phyloP scores from a whole-genome alignment of 345 rosid species.

The Capsella bursapastoris region DNA sequence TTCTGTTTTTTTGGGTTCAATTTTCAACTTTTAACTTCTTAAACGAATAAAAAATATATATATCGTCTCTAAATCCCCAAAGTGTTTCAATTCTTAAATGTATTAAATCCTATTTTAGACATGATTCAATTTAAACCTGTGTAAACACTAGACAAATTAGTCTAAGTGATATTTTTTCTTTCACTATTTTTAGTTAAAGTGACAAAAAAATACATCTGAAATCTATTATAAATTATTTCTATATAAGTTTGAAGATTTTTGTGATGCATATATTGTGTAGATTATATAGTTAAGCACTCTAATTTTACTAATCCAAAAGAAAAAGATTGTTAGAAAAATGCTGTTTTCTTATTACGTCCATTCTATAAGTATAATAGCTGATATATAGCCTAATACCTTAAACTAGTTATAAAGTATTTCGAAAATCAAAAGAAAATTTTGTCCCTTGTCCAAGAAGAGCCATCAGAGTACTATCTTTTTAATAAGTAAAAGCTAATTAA shows the following conservation, averaged over 20 bases:
- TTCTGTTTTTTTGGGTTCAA: not conserved
- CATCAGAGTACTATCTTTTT: not conserved
- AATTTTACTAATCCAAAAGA: not conserved
- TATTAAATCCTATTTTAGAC: not conserved
- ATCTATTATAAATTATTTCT: not conserved
- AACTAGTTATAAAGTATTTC: constrained; percentile 8
- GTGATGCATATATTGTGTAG: not conserved
- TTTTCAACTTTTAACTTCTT: not conserved
- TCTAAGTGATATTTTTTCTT: not conserved
- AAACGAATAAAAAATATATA: too few species aligned
- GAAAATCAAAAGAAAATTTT: constrained; percentile 7
- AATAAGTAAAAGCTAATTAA: constrained; percentile 11
- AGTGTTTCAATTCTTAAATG: not conserved
- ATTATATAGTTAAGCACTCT: not conserved
- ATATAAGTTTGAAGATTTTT: not conserved
- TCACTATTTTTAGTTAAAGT: not conserved
- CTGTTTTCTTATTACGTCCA: not conserved
- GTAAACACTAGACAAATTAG: not conserved
- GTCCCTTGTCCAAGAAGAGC: constrained; percentile 21
- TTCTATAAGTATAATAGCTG: not conserved
- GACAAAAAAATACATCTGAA: not conserved
- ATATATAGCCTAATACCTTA: not conserved
- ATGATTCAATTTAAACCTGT: not conserved
- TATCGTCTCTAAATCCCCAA: not conserved
- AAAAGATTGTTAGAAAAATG: not conserved